Evolutionary conservation across 2,329 filamentous ascomycete species (phyloP).

Genomic region (Verticillium albo-atrum): DNA sequence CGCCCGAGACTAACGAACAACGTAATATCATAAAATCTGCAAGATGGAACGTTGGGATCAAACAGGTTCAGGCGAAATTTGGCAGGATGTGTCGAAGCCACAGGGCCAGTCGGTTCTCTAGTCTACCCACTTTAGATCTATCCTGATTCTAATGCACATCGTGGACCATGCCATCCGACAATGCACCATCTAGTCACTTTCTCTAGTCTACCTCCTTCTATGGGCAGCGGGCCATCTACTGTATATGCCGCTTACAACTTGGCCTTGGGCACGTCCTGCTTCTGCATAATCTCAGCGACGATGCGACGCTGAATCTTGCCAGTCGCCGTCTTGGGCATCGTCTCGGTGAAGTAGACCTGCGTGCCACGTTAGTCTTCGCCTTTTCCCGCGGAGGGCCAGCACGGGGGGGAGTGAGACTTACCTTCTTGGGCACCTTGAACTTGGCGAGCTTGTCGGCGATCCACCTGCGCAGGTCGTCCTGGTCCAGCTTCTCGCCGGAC

Average conservation of each 20-base stretch:
- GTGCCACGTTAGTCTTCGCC: constrained; percentile 7
- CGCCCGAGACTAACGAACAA: no score
- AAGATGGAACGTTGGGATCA: no score
- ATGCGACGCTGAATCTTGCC: constrained; percentile 84
- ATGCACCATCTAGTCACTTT: not conserved
- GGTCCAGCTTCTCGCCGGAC: constrained; percentile 49
- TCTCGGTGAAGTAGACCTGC: constrained; percentile 73
- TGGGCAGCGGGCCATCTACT: not conserved
- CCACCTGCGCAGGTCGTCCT: constrained; percentile 63
- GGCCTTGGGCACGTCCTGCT: constrained; percentile 53
- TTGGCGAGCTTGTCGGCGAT: constrained; percentile 67
- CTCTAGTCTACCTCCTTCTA: not conserved
- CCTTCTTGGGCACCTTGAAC: constrained; percentile 83
- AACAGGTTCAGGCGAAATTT: no score
- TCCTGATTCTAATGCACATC: not conserved
- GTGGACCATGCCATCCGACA: not conserved
- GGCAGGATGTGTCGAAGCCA: no score
- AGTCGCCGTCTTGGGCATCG: constrained; percentile 90
- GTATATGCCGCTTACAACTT: constrained; percentile 40
- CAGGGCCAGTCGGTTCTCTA: not conserved
- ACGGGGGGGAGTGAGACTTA: constrained; percentile 27
- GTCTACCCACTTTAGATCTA: not conserved
- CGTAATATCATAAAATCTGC: no score
- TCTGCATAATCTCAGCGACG: constrained; percentile 81
- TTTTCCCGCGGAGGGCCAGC: not conserved